Percentiles rank a stretch among this genome's conserved stretches.
Evolutionary conservation across 164 flowering plant species (phyloP).

Genomic region (Magnolia kwangsiensis): DNA sequence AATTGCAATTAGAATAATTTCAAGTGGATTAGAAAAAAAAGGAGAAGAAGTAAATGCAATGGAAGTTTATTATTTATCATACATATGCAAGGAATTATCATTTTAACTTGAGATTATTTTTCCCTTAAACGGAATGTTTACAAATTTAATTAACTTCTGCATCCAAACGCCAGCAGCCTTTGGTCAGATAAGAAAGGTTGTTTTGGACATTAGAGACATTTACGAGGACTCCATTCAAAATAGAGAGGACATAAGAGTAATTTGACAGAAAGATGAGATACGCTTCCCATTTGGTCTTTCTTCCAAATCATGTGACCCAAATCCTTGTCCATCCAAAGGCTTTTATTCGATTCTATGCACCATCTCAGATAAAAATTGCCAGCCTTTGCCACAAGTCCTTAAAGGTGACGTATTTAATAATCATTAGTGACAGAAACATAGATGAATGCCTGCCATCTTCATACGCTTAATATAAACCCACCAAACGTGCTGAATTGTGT

Average conservation of each 20-base stretch:
- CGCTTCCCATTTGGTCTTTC: neutral
- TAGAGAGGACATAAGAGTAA: neutral
- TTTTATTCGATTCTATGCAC: slow-evolving; percentile 14
- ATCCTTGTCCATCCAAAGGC: slow-evolving; percentile 2
- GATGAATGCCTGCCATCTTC: neutral
- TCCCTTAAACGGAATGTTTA: neutral
- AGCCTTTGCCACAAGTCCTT: slow-evolving; percentile 1
- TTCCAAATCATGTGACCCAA: slow-evolving; percentile 5
- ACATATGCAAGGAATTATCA: too few relatives aligned
- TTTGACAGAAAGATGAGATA: neutral
- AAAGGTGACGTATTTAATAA: slow-evolving; percentile 8
- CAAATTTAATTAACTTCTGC: too few relatives aligned
- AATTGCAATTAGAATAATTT: too few relatives aligned
- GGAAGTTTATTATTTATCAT: too few relatives aligned
- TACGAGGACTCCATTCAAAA: neutral
- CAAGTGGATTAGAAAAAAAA: too few relatives aligned
- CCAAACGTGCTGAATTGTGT: too few relatives aligned
- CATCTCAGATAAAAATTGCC: slow-evolving; percentile 3
- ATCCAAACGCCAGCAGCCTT: too few relatives aligned
- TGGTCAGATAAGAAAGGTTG: too few relatives aligned
- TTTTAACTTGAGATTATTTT: neutral
- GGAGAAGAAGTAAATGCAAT: too few relatives aligned
- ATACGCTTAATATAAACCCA: neutral
- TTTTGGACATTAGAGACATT: too few relatives aligned
- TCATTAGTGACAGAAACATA: neutral